Evolutionary conservation across 2,329 filamentous ascomycete species (phyloP), one percentile per base, ranked within the genome.

Genomic region (Parastagonospora avenae): DNA sequence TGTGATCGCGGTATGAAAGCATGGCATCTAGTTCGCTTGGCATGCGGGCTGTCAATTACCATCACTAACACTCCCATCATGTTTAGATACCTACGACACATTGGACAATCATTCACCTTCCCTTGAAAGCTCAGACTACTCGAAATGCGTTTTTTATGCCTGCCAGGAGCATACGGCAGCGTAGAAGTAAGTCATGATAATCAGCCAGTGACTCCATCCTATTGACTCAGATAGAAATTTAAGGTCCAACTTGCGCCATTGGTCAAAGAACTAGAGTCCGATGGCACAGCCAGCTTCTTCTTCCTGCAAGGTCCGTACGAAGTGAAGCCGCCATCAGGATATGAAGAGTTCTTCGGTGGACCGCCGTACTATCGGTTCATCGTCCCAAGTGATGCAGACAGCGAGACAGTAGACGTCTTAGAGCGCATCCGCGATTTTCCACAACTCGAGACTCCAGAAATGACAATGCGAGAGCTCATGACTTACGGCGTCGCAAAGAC

Each of bases 371-470:
- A 62, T 46, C 59, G 63, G 9, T 67, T 60, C 38, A 59, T 67
- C 29, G 56, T 61, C 8, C 57, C 61, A n/a, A 54, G 50, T 14
- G 57, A 56, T 10, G 46, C 41, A 8, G 55, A 61, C n/a, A 42
- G 31, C 1, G 57, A 61, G 7, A 45, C 48, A 6, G 57, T 50
- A n/a, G 64, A 67, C 54, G 64, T 62, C 8, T 53, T 67, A 9
- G 73, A 77, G 29, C 78, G 78, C 42, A 80, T 85, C 55, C 77
- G 81, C 24, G 79, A 84, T 43, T 82, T 84, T 37, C 80, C 81
- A 0, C 74, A 80, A 41, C 79, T 79, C 14, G 74, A 78, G 53
- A 80, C 77, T 0, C 73, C 82, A 0, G 82, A 85, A 55, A 82
- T 84, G 48, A 82, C 81, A 0, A 81, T 85, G 74, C 75, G 82